These are phyloP conservation scores for Phytophthora citrophthora DNA, from an alignment of 352 stramenopile species.

Conservation along the genomic window DNA sequence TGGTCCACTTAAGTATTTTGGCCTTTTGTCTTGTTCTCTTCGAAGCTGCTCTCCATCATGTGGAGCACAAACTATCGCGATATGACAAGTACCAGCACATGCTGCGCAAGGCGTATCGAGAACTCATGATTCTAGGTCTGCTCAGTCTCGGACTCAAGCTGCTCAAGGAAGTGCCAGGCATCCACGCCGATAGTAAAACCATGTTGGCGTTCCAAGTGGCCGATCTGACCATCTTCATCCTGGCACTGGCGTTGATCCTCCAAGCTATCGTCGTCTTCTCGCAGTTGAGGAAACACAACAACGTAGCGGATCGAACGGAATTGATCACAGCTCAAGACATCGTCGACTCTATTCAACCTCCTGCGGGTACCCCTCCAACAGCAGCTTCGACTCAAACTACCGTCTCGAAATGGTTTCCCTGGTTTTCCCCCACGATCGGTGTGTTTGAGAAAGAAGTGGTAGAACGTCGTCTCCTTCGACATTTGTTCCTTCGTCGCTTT, in stretches of 20 bases:
- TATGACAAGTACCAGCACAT: conserved; percentile 78
- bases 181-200: conserved; percentile 35
- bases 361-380: conserved; percentile 5
- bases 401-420: conserved; percentile 12
- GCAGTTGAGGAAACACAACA: conserved; percentile 46
- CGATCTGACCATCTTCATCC: conserved; percentile 63
- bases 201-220: conserved; percentile 63
- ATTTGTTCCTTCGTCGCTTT: conserved; percentile 54
- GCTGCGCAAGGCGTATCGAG: conserved; percentile 64
- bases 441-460: conserved; percentile 25
- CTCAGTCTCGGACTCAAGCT: conserved; percentile 66
- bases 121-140: conserved; percentile 68
- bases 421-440: background rate
- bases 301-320: conserved; percentile 42
- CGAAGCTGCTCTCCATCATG: conserved; percentile 49
- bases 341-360: conserved; percentile 27
- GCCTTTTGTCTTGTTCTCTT: conserved; percentile 60
- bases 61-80: conserved; percentile 53
- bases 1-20: conserved; percentile 54
- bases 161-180: conserved; percentile 42
- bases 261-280: conserved; percentile 60
- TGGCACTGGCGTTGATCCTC: conserved; percentile 58
- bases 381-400: background rate
- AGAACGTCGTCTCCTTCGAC: conserved; percentile 46
- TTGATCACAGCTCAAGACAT: conserved; percentile 55